phyloP scores from a whole-genome alignment of 75 land plant species.

The Larix kaempferi region DNA sequence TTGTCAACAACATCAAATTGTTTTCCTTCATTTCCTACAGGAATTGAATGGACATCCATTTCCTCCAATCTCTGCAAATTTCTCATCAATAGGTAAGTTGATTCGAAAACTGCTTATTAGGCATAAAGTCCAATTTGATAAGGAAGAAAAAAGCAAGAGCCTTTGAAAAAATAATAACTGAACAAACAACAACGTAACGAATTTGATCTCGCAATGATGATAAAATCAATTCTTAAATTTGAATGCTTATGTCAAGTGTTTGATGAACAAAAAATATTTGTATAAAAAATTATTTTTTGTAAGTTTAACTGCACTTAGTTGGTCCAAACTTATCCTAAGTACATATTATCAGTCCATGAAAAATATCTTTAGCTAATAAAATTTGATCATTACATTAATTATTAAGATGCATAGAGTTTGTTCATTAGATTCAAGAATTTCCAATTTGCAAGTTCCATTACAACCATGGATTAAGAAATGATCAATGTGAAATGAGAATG shows the following conservation, averaged over 20 bases:
- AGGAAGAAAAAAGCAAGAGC: neutral
- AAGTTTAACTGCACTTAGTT: too few species aligned
- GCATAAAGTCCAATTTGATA: neutral
- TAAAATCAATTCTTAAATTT: neutral
- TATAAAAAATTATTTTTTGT: neutral
- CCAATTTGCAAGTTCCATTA: too few species aligned
- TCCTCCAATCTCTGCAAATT: slow-evolving; percentile 68
- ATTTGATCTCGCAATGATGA: neutral
- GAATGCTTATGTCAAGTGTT: neutral
- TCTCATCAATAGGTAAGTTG: neutral
- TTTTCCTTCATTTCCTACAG: slow-evolving; percentile 57
- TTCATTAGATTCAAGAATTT: too few species aligned
- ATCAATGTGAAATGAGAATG: too few species aligned
- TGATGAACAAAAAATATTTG: neutral
- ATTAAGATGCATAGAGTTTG: too few species aligned
- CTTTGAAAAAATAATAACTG: neutral
- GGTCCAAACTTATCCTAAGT: too few species aligned
- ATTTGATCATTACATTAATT: too few species aligned
- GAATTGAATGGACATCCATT: slow-evolving; percentile 73
- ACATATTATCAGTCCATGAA: too few species aligned
- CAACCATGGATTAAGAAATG: too few species aligned
- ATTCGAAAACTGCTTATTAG: neutral
- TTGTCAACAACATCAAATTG: slow-evolving; percentile 64
- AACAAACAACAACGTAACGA: neutral
- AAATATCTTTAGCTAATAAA: too few species aligned